Evolutionary conservation across 1,284 basidiomycete species (phyloP).

Genomic region (Gastroboletus turbinatus): DNA sequence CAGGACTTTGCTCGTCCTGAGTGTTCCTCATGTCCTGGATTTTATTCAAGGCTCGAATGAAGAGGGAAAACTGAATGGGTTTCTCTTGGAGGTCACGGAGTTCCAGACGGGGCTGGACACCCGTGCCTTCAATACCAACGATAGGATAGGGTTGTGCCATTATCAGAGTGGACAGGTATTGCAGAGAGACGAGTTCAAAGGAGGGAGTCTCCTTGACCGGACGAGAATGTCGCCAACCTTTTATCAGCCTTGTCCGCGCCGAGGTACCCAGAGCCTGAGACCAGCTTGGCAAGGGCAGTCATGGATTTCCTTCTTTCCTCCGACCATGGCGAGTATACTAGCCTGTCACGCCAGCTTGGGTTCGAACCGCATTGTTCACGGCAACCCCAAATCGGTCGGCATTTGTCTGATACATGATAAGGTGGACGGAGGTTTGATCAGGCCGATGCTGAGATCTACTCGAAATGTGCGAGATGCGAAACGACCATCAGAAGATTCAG

Average conservation of each 20-base stretch:
- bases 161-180: background rate
- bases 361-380: background rate
- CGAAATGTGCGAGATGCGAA: background rate
- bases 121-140: background rate
- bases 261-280: background rate
- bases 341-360: background rate
- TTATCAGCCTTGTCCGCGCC: constrained; percentile 1
- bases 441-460: background rate
- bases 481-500: background rate
- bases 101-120: constrained; percentile 16
- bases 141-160: constrained; percentile 14
- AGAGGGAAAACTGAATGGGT: constrained; percentile 17
- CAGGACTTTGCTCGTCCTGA: background rate
- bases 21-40: constrained; percentile 7
- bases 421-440: too few species aligned
- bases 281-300: background rate
- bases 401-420: background rate
- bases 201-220: background rate
- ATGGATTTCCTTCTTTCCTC: background rate
- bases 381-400: background rate
- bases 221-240: background rate
- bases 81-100: constrained; percentile 13
- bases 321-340: background rate
- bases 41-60: constrained; percentile 11
- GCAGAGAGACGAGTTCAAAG: background rate